Evolutionary conservation across 208 protist species (phyloP).

Genomic region (Acanthamoeba divionensis): DNA sequence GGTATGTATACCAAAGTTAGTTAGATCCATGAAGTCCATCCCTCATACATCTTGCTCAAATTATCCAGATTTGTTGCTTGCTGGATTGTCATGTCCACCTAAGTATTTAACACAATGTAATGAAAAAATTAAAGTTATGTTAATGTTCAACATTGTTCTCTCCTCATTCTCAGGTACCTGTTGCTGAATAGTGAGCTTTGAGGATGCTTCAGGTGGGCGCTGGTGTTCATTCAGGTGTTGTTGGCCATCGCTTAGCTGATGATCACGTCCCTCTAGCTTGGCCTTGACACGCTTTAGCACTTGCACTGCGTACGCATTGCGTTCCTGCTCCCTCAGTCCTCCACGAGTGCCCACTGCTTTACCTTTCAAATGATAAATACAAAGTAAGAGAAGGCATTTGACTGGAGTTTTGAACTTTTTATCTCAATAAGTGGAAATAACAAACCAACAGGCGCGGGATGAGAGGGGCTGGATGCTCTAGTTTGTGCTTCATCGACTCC

Average conservation of each 20-base stretch:
- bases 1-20: background rate
- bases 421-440: no score
- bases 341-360: no score
- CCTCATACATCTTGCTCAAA: slow-evolving; percentile 61
- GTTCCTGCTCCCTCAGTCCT: background rate
- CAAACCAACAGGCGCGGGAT: no score
- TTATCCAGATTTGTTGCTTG: slow-evolving; percentile 49
- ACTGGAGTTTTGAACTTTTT: no score
- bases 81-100: slow-evolving; percentile 50
- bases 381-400: no score
- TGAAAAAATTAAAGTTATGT: background rate
- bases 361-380: no score
- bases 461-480: no score
- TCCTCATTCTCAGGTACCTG: background rate
- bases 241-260: background rate
- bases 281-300: slow-evolving; percentile 51
- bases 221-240: background rate
- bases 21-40: slow-evolving; percentile 64
- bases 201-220: background rate
- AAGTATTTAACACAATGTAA: background rate
- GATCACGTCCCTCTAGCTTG: background rate
- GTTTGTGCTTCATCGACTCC: no score
- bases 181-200: background rate
- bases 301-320: background rate
- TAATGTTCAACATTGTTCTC: background rate